These are phyloP conservation scores for Pseudocercospora pini-densiflorae DNA, from an alignment of 2,329 filamentous ascomycete species.

Conservation along the genomic window DNA sequence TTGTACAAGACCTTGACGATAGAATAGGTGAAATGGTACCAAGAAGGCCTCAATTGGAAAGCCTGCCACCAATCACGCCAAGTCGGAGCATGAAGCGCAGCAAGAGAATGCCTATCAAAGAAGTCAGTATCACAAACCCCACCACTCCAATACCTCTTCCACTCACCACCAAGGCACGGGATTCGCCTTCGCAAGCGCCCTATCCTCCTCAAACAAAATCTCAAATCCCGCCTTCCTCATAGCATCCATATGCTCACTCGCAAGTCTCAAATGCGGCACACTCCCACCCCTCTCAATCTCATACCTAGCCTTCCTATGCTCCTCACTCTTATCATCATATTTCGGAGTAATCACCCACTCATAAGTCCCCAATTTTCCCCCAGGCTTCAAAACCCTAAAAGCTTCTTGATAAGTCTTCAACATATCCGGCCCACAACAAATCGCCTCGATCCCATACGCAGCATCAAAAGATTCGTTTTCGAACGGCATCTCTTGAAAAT, in stretches of 20 bases:
- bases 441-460: conserved; percentile 40
- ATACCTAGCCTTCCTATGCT: conserved; percentile 34
- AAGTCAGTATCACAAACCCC: conserved; percentile 15
- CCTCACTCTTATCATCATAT: conserved; percentile 32
- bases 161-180: conserved; percentile 32
- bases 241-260: conserved; percentile 27
- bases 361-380: conserved; percentile 34
- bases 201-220: conserved; percentile 35
- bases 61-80: background rate
- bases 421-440: conserved; percentile 37
- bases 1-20: conserved; percentile 1
- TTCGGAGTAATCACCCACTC: conserved; percentile 41
- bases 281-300: conserved; percentile 38
- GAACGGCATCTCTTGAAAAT: conserved; percentile 38
- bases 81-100: background rate
- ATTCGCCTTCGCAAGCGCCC: conserved; percentile 26
- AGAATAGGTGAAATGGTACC: background rate
- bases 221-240: conserved; percentile 35
- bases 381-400: conserved; percentile 38
- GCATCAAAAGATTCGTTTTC: conserved; percentile 36
- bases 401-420: conserved; percentile 35
- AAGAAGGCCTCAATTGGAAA: background rate
- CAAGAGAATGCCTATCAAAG: conserved; percentile 9
- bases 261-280: conserved; percentile 34
- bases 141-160: accelerated